Percentiles rank a stretch among this genome's conserved stretches.
Conservation (phyloP, 345 rosid species). For the Pistacia atlantica region DNA sequence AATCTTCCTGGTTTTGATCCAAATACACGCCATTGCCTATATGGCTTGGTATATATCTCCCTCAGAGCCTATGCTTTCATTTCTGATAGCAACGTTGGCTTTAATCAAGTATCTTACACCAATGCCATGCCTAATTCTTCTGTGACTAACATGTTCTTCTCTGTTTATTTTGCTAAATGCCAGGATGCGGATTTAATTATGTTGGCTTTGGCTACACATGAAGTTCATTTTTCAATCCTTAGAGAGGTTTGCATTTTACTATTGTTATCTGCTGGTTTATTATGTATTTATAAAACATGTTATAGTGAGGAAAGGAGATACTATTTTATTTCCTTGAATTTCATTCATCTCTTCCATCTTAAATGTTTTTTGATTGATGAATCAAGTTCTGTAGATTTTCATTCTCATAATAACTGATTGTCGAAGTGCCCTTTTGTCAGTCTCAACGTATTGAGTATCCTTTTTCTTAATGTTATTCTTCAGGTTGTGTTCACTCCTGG, state of each 20-base stretch:
- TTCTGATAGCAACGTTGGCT: slow-evolving; percentile 8
- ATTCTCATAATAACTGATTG: background rate
- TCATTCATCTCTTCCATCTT: background rate
- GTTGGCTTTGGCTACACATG: slow-evolving; percentile 97
- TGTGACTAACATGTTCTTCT: slow-evolving; percentile 19
- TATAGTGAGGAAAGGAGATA: slow-evolving; percentile 1
- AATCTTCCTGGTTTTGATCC: slow-evolving; percentile 89
- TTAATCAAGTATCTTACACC: slow-evolving; percentile 1
- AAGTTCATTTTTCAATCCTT: slow-evolving; percentile 90
- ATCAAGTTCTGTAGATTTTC: background rate
- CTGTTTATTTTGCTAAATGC: slow-evolving; percentile 24
- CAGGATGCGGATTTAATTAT: slow-evolving; percentile 98
- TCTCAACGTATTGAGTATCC: background rate
- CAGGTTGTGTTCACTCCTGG: slow-evolving; percentile 83
- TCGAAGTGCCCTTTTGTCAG: background rate
- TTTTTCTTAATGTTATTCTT: slow-evolving; percentile 4
- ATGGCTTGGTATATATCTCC: slow-evolving; percentile 83
- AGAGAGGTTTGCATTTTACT: slow-evolving; percentile 65
- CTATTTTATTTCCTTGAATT: slow-evolving; percentile 4
- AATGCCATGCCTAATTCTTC: slow-evolving; percentile 12
- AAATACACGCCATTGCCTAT: slow-evolving; percentile 88
- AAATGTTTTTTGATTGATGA: background rate
- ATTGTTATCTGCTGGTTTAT: background rate
- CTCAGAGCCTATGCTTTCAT: slow-evolving; percentile 16
- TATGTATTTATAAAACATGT: slow-evolving; percentile 15